Percentiles rank a stretch among this genome's conserved stretches.
Evolutionary conservation across 2,329 filamentous ascomycete genomes (phyloP).

Genomic region (Sporothrix variecibatus): DNA sequence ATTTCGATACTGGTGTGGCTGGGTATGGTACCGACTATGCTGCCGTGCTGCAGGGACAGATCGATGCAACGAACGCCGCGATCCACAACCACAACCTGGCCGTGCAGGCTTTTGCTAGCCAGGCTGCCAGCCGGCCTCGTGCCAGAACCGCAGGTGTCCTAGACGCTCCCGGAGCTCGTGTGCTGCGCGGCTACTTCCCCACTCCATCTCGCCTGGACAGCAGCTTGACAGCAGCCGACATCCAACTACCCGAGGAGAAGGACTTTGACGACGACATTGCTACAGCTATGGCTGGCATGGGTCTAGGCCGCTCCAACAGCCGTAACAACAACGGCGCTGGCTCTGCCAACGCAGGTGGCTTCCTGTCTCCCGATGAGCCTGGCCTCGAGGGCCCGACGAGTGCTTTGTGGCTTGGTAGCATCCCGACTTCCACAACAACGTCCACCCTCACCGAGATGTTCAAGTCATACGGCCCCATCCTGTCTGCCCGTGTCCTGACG

Average conservation of each 20-base stretch:
- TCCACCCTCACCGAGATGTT: constrained; percentile 96
- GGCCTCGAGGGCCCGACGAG: constrained; percentile 87
- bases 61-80: constrained; percentile 64
- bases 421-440: constrained; percentile 93
- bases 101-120: constrained; percentile 86
- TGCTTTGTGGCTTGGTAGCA: constrained; percentile 95
- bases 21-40: constrained; percentile 60
- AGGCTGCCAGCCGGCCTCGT: constrained; percentile 79
- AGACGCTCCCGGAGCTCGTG: constrained; percentile 69
- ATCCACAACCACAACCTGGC: constrained; percentile 92
- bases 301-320: constrained; percentile 66
- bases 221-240: constrained; percentile 72
- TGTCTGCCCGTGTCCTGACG: constrained; percentile 89
- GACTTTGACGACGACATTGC: constrained; percentile 75
- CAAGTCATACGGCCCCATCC: constrained; percentile 84
- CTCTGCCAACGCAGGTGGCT: constrained; percentile 48
- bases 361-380: constrained; percentile 73
- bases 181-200: constrained; percentile 73
- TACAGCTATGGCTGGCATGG: constrained; percentile 80
- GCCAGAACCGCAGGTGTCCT: constrained; percentile 90
- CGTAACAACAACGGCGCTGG: constrained; percentile 52
- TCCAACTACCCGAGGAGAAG: constrained; percentile 71
- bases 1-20: constrained; percentile 60
- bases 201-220: constrained; percentile 73
- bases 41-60: constrained; percentile 61